phyloP scores from a whole-genome alignment of 768 basidiomycete genomes.

The Tricholoma sp. region DNA sequence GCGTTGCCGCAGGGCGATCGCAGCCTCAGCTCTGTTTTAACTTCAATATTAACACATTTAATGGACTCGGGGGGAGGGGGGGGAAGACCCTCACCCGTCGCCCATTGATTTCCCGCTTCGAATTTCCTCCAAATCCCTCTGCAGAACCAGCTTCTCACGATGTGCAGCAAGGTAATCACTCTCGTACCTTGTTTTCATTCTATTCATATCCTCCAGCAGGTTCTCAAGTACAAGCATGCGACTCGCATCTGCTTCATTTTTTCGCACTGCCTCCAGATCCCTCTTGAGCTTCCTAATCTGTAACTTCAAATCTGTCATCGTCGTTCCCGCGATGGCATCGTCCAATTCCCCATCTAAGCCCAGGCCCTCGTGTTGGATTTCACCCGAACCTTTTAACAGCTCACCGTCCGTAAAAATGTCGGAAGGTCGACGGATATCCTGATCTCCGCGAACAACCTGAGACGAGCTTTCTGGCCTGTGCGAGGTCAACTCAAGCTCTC shows the following conservation, averaged over 20 bases:
- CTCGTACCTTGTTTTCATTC: conserved; percentile 88
- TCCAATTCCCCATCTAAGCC: conserved; percentile 85
- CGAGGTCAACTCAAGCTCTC: conserved; percentile 76
- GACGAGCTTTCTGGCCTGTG: conserved; percentile 37
- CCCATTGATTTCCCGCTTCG: conserved; percentile 78
- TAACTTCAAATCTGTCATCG: conserved; percentile 89
- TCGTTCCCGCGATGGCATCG: conserved; percentile 75
- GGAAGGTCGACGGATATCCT: conserved; percentile 7
- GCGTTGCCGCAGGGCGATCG: conserved; percentile 82
- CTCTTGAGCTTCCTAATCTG: conserved; percentile 77
- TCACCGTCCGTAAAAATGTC: conserved; percentile 22
- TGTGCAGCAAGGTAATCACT: conserved; percentile 81
- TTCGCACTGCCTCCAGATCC: conserved; percentile 70
- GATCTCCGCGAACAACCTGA: conserved; percentile 21
- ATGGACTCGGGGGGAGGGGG: neutral
- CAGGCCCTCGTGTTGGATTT: conserved; percentile 38
- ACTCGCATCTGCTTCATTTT: conserved; percentile 73
- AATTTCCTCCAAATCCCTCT: conserved; percentile 84
- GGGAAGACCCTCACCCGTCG: conserved; percentile 55
- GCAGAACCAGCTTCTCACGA: conserved; percentile 73
- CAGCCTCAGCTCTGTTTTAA: conserved; percentile 67
- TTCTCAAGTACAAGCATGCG: conserved; percentile 85
- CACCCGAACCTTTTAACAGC: conserved; percentile 27
- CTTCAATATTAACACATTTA: conserved; percentile 5
- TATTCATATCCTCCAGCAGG: conserved; percentile 83